Evolutionary conservation across 352 stramenopile genomes (phyloP), one percentile per base, ranked within the genome.

Genomic region (Phytopythium cucurbitacearum): DNA sequence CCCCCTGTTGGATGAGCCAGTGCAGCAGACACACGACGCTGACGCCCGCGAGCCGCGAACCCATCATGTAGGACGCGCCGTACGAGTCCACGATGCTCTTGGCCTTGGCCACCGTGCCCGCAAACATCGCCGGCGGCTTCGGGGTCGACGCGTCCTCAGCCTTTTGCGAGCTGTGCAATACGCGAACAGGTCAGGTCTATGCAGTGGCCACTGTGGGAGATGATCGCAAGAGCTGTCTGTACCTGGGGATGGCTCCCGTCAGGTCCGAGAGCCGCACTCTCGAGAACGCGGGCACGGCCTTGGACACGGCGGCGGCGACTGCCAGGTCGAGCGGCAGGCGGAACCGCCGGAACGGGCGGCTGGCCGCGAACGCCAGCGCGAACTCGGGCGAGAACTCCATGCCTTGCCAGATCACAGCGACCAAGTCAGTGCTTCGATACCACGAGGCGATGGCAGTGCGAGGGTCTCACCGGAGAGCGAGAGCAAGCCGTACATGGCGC

Each of bases 31-130:
- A 85, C 28, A 94, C 82, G 21, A 95, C 84, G 11, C 71, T 57
- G 0, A 95, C 81, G 41, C 86, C 85, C 34, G 83, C 76, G 51
- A 93, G 64, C 7, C 86, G 85, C 37, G 86, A 92, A 44, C 82
- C 80, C 69, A 95, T 92, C 80, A 95, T 93, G 67, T 95, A 95
- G 10, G 82, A 78, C 0, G 86, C 86, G 36, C 86, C 86, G 60
- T 95, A 95, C 57, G 78, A 89, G 76, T 95, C 80, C 7, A 95
- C 73, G 15, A 94, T 74, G 48, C 78, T 66, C 48, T 76, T 89
- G 35, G 81, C 69, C 48, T 69, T 85, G n/a, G 67, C 71, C 79
- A 91, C 85, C 1, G 76, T 71, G 53, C 78, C 87, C 41, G 73
- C 45, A 38, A 94, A 48, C 5, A 91, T 52, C 45, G 71, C 71